Conservation (phyloP, 306 rosid species). For the Biancaea sappan region DNA sequence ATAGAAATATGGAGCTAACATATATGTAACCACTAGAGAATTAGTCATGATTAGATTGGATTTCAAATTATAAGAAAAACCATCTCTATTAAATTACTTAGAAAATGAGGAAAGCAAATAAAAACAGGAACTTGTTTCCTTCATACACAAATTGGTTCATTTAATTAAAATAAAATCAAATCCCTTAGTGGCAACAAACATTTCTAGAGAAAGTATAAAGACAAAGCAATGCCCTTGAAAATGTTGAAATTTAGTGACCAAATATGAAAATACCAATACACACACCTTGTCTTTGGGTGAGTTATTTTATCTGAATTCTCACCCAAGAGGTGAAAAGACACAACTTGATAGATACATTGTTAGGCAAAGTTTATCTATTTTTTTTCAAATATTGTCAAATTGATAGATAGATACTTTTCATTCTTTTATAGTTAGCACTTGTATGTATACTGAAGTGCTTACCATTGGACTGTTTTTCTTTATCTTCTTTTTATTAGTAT, state of each 20-base stretch:
- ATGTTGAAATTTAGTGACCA: not conserved
- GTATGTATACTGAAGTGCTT: no score
- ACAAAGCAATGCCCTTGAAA: not conserved
- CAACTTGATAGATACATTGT: constrained; percentile 8
- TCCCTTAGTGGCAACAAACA: not conserved
- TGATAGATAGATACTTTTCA: no score
- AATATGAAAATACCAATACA: not conserved
- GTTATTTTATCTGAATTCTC: not conserved
- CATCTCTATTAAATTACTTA: no score
- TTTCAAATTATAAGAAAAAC: not conserved
- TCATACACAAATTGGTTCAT: not conserved
- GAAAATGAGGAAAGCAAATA: not conserved
- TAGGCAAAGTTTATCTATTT: constrained; percentile 37
- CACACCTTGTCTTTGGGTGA: not conserved
- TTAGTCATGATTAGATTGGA: no score
- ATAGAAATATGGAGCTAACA: no score
- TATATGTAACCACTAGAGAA: no score
- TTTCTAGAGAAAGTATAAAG: not conserved
- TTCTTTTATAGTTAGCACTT: no score
- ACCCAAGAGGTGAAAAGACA: not conserved
- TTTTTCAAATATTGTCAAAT: no score
- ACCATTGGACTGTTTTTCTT: no score
- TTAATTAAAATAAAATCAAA: no score
- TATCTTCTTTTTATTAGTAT: no score
- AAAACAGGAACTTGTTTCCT: not conserved